Evolutionary conservation across 306 rosid species (phyloP).

Genomic region (apple (Malus domestica)): ASM211411v1 NC_041798.1:20335001-20335500

Average conservation of each 20-base stretch:
- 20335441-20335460: conserved; percentile 54
- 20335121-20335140: not conserved
- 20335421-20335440: conserved; percentile 60
- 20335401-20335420: conserved; percentile 77
- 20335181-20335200: not conserved
- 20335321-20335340: conserved; percentile 70
- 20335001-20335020: no score
- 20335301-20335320: conserved; percentile 59
- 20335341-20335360: conserved; percentile 65
- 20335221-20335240: conserved; percentile 74
- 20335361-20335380: conserved; percentile 75
- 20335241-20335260: conserved; percentile 82
- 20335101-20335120: not conserved
- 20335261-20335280: conserved; percentile 76
- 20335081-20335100: not conserved
- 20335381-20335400: conserved; percentile 81
- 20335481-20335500: conserved; percentile 60
- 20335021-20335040: not conserved
- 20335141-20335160: not conserved
- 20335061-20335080: not conserved
- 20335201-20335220: conserved; percentile 66
- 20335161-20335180: not conserved
- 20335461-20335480: conserved; percentile 59
- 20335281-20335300: conserved; percentile 26
- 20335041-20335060: not conserved